phyloP scores from a whole-genome alignment of 2,329 filamentous ascomycete genomes.

The Aspergillus costaricaensis region DNA sequence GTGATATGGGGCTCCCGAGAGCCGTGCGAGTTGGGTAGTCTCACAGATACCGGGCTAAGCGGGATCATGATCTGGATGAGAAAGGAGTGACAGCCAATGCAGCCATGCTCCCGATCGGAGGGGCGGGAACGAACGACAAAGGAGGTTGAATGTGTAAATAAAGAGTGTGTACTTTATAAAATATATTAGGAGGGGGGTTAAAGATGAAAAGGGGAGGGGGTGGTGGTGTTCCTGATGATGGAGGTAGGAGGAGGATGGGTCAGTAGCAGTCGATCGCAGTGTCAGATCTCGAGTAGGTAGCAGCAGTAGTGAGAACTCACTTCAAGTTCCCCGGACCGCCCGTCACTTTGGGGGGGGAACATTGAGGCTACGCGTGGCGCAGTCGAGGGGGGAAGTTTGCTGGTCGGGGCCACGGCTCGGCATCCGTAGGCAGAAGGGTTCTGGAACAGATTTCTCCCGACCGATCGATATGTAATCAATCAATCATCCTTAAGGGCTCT shows the following conservation, averaged over 20 bases:
- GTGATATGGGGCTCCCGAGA: conserved; percentile 33
- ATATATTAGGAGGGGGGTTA: neutral
- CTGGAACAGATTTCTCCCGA: conserved; percentile 7
- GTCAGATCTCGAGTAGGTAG: neutral
- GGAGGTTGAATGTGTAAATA: neutral
- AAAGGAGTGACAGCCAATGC: conserved; percentile 34
- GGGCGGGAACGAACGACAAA: conserved; percentile 11
- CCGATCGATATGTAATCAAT: neutral
- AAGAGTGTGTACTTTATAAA: neutral
- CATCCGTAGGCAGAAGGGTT: conserved; percentile 8
- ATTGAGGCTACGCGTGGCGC: conserved; percentile 8
- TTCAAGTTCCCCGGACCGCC: conserved; percentile 5
- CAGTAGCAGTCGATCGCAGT: neutral
- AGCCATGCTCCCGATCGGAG: conserved; percentile 31
- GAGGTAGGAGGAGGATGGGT: neutral
- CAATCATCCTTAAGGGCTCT: too few species aligned
- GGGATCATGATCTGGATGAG: conserved; percentile 42
- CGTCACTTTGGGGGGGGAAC: neutral
- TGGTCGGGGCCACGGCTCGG: neutral
- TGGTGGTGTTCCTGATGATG: conserved; percentile 6
- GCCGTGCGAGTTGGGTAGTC: conserved; percentile 33
- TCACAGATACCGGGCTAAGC: conserved; percentile 31
- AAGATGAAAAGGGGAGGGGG: neutral
- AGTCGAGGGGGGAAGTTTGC: neutral
- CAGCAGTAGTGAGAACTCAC: neutral